Evolutionary conservation across 2,329 filamentous ascomycete species (phyloP), one percentile per base, ranked within the genome.

Genomic region (Orbilia quercus): DNA sequence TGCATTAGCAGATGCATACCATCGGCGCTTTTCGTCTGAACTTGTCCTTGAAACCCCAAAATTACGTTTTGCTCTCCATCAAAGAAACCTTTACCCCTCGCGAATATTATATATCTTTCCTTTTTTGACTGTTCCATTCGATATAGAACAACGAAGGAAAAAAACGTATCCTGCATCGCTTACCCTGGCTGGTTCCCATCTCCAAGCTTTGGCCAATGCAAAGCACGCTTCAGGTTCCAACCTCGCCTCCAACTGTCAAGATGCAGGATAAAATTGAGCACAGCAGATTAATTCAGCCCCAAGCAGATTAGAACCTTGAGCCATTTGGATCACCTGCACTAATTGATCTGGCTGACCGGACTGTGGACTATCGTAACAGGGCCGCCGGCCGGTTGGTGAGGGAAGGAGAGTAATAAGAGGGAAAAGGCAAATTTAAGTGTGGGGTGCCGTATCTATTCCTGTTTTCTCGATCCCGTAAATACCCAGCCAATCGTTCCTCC

Each of bases 1-100:
- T 57, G 51, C 62, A 66, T 65, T 55, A 65, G 60, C 36, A 55
- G 50, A 58, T 71, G 66, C 66, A 71, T 42, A 63, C 58, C 58
- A 71, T 64, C 42, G 59, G 58, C 66, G 58, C 59, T 25, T 71
- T 71, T 71, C 66, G 66, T 71, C 66, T 63, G 66, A 71, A 71
- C 66, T 71, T 64, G 66, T 44, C 54, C 44, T 31, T n/a, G n/a
- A n/a, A 45, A 42, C 58, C 55, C 51, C 45, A 18, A 38, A 51
- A 28, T 40, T 57, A 38, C 34, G 34, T 54, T 23, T 54, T n/a
- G n/a, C n/a, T 12, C 42, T 45, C 14, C 31, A 22, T 54, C 50
- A 65, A n/a, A 47, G 62, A 48, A 54, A 31, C 25, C 22, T 45
- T 51, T 65, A 65, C 58, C 59, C 67, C 60, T 65, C 67, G 59